Conservation (phyloP, 768 basidiomycete genomes). For the Collybia mongolica region DNA sequence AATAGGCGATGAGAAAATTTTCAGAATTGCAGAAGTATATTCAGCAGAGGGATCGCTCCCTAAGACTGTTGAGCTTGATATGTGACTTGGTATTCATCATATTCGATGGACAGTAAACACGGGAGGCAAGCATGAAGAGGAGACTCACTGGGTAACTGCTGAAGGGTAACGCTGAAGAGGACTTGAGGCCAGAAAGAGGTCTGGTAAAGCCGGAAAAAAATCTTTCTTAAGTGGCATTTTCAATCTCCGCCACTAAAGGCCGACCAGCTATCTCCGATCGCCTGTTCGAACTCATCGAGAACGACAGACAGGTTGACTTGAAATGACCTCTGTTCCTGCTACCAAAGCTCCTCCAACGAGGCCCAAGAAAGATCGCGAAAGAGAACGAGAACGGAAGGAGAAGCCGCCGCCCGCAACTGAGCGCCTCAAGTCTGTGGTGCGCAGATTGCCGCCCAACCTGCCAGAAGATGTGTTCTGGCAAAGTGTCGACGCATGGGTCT, state of each 20-base stretch:
- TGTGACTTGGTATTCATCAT: slow-evolving; percentile 58
- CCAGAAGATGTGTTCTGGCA: slow-evolving; percentile 95
- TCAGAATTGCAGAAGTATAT: slow-evolving; percentile 63
- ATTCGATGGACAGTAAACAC: slow-evolving; percentile 3
- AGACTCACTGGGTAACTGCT: not conserved
- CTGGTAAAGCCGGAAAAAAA: not conserved
- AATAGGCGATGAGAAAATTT: not conserved
- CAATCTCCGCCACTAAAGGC: not conserved
- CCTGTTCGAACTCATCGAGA: not conserved
- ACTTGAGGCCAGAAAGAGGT: not conserved
- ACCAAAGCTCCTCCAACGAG: slow-evolving; percentile 27
- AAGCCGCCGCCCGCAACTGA: slow-evolving; percentile 39
- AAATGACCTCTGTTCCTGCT: slow-evolving; percentile 19
- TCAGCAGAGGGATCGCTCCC: slow-evolving; percentile 47
- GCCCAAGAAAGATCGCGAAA: slow-evolving; percentile 34
- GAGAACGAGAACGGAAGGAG: slow-evolving; percentile 35
- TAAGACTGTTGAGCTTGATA: slow-evolving; percentile 69
- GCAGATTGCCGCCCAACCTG: slow-evolving; percentile 86
- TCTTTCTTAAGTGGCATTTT: not conserved
- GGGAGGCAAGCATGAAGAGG: not conserved
- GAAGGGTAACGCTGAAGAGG: not conserved
- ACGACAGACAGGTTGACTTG: slow-evolving; percentile 10
- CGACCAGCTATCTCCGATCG: not conserved
- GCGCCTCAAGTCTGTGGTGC: slow-evolving; percentile 83
- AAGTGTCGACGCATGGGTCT: slow-evolving; percentile 82